A percentile compares a stretch with the other conserved stretches of the same genome.
Evolutionary conservation across 78 protist species (phyloP).

Genomic region (Dictyostelium citrinum): DNA sequence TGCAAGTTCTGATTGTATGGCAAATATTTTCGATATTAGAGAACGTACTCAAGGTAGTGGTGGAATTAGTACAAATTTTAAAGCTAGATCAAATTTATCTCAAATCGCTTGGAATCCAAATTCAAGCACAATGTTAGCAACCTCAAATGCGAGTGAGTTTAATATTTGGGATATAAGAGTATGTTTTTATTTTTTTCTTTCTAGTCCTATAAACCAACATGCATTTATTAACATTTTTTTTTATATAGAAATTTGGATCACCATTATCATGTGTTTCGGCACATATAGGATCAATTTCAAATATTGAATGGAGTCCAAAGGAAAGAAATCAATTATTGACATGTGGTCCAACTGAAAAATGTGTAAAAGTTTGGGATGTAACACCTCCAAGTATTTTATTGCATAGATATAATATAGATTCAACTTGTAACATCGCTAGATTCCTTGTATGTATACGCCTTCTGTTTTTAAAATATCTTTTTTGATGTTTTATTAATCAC

Average conservation of each 20-base stretch:
- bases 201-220: too few species aligned
- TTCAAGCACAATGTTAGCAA: conserved; percentile 21
- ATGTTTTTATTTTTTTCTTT: neutral
- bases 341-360: conserved; percentile 16
- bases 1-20: conserved; percentile 42
- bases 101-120: conserved; percentile 56
- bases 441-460: conserved; percentile 48
- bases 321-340: conserved; percentile 19
- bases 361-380: conserved; percentile 43
- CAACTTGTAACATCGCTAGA: conserved; percentile 20
- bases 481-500: neutral
- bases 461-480: too few species aligned
- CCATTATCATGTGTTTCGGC: conserved; percentile 32
- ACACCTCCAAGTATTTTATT: conserved; percentile 8
- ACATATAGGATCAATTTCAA: conserved; percentile 43
- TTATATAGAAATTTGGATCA: conserved; percentile 65
- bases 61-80: neutral
- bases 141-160: conserved; percentile 48
- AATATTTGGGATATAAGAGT: conserved; percentile 65
- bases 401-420: conserved; percentile 16
- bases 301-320: conserved; percentile 31
- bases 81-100: conserved; percentile 16
- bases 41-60: neutral
- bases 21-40: conserved; percentile 52
- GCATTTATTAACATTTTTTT: too few species aligned